These are phyloP conservation scores for Lasiodiplodia sp. DNA, from an alignment of 2,329 filamentous ascomycete species.

Conservation along the genomic window DNA sequence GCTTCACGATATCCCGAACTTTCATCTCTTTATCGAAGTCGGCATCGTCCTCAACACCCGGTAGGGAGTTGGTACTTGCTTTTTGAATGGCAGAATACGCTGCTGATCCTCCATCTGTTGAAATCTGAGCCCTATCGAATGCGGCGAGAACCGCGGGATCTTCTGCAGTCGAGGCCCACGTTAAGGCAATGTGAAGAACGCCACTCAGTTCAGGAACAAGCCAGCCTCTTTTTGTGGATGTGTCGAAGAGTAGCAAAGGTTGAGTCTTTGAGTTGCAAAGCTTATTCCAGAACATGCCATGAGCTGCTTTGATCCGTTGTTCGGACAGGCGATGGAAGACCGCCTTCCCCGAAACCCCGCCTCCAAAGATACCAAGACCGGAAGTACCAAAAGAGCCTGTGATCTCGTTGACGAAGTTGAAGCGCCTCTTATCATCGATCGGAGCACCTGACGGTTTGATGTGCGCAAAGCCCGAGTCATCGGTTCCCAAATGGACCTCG, in stretches of 20 bases:
- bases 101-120: neutral
- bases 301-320: neutral
- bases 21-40: conserved; percentile 7
- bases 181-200: neutral
- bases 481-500: neutral
- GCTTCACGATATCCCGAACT: neutral
- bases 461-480: neutral
- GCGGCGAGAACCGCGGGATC: neutral
- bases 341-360: neutral
- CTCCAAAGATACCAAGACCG: neutral
- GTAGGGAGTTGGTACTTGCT: neutral
- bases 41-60: neutral
- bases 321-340: neutral
- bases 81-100: neutral
- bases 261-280: neutral
- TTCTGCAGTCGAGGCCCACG: neutral
- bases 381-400: neutral
- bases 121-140: neutral
- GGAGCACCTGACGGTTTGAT: neutral
- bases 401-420: neutral
- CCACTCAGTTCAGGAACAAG: neutral
- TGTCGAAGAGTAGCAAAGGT: neutral
- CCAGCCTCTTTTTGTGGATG: neutral
- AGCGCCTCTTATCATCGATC: neutral
- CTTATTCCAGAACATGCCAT: neutral